Conservation (phyloP, 106 monocot genomes). For the Agapanthus africanus region DNA sequence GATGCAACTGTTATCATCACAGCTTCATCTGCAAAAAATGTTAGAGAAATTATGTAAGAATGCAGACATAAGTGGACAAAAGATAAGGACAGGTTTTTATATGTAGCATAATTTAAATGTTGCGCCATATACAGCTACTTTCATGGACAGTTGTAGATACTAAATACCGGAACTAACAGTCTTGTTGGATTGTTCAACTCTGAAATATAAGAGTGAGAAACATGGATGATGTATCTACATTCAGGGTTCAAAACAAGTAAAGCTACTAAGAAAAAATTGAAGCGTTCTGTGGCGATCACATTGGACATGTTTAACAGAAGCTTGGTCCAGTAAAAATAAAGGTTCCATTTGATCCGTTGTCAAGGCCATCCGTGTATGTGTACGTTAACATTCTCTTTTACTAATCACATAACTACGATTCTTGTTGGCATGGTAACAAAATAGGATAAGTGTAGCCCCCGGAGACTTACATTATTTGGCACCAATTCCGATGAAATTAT, state of each 20-base stretch:
- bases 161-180: neutral
- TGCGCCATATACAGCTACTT: too few relatives aligned
- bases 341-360: too few relatives aligned
- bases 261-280: neutral
- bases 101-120: neutral
- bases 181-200: neutral
- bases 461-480: too few relatives aligned
- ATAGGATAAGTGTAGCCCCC: too few relatives aligned
- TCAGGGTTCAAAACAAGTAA: neutral
- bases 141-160: neutral
- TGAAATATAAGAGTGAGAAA: neutral
- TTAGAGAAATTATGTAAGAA: neutral
- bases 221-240: neutral
- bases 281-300: neutral
- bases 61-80: neutral
- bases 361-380: too few relatives aligned
- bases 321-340: neutral
- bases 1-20: conserved; percentile 81
- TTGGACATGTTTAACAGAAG: neutral
- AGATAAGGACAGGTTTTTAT: neutral
- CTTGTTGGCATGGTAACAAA: too few relatives aligned
- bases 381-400: too few relatives aligned
- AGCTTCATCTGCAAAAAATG: conserved; percentile 56
- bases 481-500: too few relatives aligned
- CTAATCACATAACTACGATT: too few relatives aligned